phyloP scores from a whole-genome alignment of 1,284 basidiomycete species.

The Stygiomarasmius scandens region DNA sequence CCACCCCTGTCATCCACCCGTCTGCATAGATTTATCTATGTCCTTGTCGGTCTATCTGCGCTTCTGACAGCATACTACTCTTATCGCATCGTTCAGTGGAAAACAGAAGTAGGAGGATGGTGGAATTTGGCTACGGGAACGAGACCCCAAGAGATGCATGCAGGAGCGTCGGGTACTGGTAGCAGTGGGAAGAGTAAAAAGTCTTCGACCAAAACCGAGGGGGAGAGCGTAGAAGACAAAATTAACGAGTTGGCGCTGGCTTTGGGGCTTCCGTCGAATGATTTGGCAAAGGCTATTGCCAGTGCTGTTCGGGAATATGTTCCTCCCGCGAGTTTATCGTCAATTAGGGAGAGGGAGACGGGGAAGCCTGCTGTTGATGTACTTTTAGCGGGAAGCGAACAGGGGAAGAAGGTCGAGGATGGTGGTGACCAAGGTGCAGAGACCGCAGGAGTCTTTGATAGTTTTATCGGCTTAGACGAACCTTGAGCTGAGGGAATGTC shows the following conservation, averaged over 20 bases:
- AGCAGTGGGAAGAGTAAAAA: background rate
- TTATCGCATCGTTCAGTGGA: slow-evolving; percentile 53
- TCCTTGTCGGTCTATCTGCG: slow-evolving; percentile 44
- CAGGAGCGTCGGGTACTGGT: slow-evolving; percentile 3
- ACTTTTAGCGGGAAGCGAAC: slow-evolving; percentile 33
- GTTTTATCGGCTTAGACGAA: slow-evolving; percentile 52
- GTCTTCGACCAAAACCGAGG: background rate
- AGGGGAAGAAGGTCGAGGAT: slow-evolving; percentile 9
- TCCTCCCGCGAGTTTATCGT: slow-evolving; percentile 59
- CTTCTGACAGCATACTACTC: slow-evolving; percentile 52
- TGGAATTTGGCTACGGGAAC: slow-evolving; percentile 55
- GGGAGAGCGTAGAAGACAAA: slow-evolving; percentile 50
- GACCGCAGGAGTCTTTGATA: slow-evolving; percentile 42
- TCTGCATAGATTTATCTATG: slow-evolving; percentile 50
- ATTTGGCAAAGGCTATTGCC: slow-evolving; percentile 65
- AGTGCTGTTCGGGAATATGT: slow-evolving; percentile 57
- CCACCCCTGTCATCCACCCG: slow-evolving; percentile 38
- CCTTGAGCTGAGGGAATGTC: no score
- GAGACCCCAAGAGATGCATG: slow-evolving; percentile 26
- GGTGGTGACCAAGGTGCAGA: slow-evolving; percentile 16
- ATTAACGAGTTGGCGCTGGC: slow-evolving; percentile 61
- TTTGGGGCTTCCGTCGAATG: slow-evolving; percentile 60
- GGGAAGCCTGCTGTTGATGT: slow-evolving; percentile 42
- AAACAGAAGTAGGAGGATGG: slow-evolving; percentile 59
- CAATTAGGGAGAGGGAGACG: slow-evolving; percentile 49